Percentiles rank a stretch among this genome's conserved stretches.
These are phyloP conservation scores for Syncephalastrum racemosum DNA, from an alignment of 371 early-diverging fungal species.

Conservation along the genomic window DNA sequence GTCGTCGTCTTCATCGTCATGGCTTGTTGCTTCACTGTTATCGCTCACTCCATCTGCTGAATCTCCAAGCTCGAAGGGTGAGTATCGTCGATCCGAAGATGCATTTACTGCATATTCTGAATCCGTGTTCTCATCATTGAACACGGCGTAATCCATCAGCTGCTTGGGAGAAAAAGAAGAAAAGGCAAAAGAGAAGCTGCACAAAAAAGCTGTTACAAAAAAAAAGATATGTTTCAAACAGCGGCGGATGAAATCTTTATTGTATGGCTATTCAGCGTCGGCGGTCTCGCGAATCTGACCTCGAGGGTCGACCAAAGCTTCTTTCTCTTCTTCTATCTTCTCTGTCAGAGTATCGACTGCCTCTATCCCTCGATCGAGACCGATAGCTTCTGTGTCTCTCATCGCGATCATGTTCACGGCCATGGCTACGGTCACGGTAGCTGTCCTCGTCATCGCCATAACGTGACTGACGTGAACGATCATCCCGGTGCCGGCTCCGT, in stretches of 20 bases:
- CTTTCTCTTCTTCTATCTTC: no score
- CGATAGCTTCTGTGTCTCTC: conserved; percentile 7
- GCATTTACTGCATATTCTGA: background rate
- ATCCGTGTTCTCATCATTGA: conserved; percentile 8
- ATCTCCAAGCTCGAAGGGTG: background rate
- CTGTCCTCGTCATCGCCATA: conserved; percentile 5
- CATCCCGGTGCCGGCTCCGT: background rate
- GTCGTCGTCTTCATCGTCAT: conserved; percentile 16
- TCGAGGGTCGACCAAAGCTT: no score
- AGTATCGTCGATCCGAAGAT: background rate
- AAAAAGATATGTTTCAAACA: no score
- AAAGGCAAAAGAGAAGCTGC: background rate
- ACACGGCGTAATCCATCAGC: conserved; percentile 10
- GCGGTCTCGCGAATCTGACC: no score
- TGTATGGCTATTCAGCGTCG: no score
- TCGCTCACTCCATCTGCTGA: background rate
- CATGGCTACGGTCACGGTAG: conserved; percentile 1
- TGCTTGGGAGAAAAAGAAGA: background rate
- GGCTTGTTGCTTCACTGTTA: conserved; percentile 1
- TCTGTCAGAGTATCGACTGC: background rate
- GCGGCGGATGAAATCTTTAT: no score
- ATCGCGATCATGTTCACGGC: conserved; percentile 1
- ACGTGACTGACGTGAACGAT: background rate
- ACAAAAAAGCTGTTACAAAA: no score
- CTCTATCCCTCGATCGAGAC: conserved; percentile 8